Evolutionary conservation across 208 protist genomes (phyloP), one percentile per base, ranked within the genome.

Genomic region (Herpetomonas samuelpessoai): DNA sequence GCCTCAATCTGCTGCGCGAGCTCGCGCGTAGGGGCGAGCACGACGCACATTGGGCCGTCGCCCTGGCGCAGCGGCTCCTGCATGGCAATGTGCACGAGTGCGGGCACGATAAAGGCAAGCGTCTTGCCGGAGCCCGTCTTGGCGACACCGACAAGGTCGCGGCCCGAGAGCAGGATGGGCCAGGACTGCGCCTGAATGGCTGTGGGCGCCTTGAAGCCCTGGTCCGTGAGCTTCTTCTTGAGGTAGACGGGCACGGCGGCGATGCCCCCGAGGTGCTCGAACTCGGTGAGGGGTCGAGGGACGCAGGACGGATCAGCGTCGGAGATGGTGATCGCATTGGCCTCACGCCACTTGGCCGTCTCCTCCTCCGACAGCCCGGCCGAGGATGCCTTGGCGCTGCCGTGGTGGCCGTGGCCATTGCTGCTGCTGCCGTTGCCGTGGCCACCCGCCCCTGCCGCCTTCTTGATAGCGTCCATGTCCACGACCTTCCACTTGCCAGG

Each of bases 11-110:
- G 98, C 71, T 96, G 83, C 0, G 97, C 97, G 7, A 99, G 77
- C 68, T 99, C 98, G 53, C 98, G 89, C 2, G 98, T 99, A 0
- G 98, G 98, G 27, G 97, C 97, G 58, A 99, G 80, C 21, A 99
- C 93, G 50, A 99, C 63, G 2, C 88, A 94, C 70, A 98, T 98
- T 12, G 98, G 98, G 18, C 97, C 97, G n/a, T 98, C 96, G n/a
- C 91, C 81, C 21, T 51, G 28, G 56, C 75, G 79, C 46, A 86
- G 73, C 22, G 81, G 78, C 57, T 75, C 66, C 77, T 97, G 91
- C 18, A 84, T n/a, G 1, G 71, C 76, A 56, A 97, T 86, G 74
- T 93, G 85, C 21, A 82, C 75, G 45, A 98, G 75, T 14, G 86
- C 88, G 3, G 96, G 95, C 28, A 98, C 71, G 22, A 97, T 74